Conservation (phyloP, 306 rosid species). For the Lotus japonicus region DNA sequence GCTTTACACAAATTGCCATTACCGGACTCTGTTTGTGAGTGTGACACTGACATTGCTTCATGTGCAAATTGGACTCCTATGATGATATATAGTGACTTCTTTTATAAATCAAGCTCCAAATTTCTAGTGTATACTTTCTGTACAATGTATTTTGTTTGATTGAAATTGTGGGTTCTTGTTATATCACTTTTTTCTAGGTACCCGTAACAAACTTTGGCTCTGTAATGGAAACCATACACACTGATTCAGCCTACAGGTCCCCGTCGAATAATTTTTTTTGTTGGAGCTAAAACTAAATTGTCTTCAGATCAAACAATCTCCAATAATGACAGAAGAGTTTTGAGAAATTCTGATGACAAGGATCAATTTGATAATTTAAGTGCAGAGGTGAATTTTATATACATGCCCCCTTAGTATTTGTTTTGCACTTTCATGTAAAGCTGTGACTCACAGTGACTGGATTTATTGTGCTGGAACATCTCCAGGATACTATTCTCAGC, state of each 20-base stretch:
- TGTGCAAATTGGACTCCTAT: no score
- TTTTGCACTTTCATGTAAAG: not conserved
- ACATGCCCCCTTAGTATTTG: not conserved
- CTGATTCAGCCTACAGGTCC: slow-evolving; percentile 70
- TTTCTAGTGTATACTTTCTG: no score
- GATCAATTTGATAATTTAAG: slow-evolving; percentile 27
- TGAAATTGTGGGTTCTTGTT: not conserved
- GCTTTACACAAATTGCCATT: no score
- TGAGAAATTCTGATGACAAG: slow-evolving; percentile 23
- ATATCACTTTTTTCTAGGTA: slow-evolving; percentile 44
- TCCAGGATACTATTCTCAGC: slow-evolving; percentile 24
- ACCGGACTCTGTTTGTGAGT: no score
- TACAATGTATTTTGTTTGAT: no score
- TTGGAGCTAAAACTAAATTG: slow-evolving; percentile 19
- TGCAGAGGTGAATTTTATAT: slow-evolving; percentile 36
- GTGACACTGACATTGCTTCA: no score
- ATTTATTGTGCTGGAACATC: slow-evolving; percentile 39
- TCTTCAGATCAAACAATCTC: not conserved
- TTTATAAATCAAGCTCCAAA: no score
- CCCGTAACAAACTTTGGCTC: slow-evolving; percentile 95
- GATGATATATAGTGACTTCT: no score
- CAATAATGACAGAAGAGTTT: slow-evolving; percentile 27
- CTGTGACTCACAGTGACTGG: slow-evolving; percentile 17
- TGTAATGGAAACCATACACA: slow-evolving; percentile 86
- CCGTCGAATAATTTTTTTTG: slow-evolving; percentile 4